Conservation (phyloP, 306 rosid genomes). For the Leucaena leucocephala region DNA sequence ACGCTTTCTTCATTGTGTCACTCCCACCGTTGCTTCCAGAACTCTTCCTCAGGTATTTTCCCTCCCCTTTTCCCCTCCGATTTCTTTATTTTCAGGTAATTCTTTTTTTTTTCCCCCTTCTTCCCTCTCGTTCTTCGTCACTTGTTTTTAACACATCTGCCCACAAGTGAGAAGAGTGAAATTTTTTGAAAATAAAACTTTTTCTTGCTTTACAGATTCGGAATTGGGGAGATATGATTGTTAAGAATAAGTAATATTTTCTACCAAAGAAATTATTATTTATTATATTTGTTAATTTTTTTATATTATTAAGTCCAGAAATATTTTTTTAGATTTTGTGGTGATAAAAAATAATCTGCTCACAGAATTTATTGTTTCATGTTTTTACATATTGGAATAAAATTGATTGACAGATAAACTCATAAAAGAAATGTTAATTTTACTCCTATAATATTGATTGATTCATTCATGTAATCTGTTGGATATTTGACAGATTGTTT, state of each 20-base stretch:
- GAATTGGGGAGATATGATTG: background rate
- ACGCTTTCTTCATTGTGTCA: slow-evolving; percentile 68
- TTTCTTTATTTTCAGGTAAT: background rate
- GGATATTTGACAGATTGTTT: background rate
- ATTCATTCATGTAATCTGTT: background rate
- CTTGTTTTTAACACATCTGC: background rate
- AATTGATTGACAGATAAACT: background rate
- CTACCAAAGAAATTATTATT: background rate
- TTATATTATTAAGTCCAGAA: background rate
- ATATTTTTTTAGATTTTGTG: background rate
- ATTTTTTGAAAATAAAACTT: background rate
- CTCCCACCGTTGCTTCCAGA: slow-evolving; percentile 64
- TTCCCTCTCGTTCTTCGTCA: slow-evolving; percentile 14
- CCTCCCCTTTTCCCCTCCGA: background rate
- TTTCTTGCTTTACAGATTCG: background rate
- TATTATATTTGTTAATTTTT: background rate
- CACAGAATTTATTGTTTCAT: background rate
- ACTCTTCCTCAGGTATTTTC: slow-evolving; percentile 59
- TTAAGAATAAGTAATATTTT: background rate
- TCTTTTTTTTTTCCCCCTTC: background rate
- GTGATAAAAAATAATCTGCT: background rate
- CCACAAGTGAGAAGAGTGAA: background rate
- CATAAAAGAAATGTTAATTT: background rate
- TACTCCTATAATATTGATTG: background rate
- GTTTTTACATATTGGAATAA: background rate